Evolutionary conservation across 2,329 filamentous ascomycete genomes (phyloP).

Genomic region (Uncinocarpus reesii): DNA sequence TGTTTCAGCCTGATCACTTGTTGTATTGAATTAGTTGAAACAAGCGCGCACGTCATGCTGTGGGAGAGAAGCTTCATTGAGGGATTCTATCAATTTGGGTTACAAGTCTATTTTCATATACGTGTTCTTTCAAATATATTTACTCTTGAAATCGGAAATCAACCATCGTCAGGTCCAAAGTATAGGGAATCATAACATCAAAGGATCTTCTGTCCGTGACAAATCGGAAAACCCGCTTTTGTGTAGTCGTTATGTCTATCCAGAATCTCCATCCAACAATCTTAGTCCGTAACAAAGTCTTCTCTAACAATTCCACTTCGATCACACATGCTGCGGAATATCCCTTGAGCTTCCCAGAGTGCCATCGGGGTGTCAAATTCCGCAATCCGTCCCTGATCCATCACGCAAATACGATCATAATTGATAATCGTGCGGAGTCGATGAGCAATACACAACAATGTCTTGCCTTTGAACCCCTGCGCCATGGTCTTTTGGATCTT

Average conservation of each 20-base stretch:
- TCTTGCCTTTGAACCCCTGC: slow-evolving; percentile 72
- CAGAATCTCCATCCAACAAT: neutral
- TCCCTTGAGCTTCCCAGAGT: slow-evolving; percentile 63
- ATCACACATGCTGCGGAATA: slow-evolving; percentile 86
- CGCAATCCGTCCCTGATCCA: slow-evolving; percentile 80
- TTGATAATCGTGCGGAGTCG: slow-evolving; percentile 82
- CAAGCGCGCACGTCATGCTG: too few species aligned
- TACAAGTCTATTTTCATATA: neutral
- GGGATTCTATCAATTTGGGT: too few species aligned
- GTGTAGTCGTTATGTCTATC: neutral
- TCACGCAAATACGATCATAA: slow-evolving; percentile 93
- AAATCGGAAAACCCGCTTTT: neutral
- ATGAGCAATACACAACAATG: slow-evolving; percentile 85
- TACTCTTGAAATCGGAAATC: too few species aligned
- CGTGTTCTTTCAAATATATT: too few species aligned
- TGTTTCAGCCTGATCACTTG: too few species aligned
- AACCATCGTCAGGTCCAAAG: too few species aligned
- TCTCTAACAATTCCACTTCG: slow-evolving; percentile 59
- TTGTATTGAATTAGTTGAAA: too few species aligned
- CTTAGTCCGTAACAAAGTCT: slow-evolving; percentile 24
- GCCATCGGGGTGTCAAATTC: slow-evolving; percentile 69
- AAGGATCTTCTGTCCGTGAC: too few species aligned
- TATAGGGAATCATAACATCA: too few species aligned
- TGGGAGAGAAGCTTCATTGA: too few species aligned
- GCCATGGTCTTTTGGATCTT: slow-evolving; percentile 90